Conservation (phyloP, 163 green algal species). For the Chlorella variabilis region DNA sequence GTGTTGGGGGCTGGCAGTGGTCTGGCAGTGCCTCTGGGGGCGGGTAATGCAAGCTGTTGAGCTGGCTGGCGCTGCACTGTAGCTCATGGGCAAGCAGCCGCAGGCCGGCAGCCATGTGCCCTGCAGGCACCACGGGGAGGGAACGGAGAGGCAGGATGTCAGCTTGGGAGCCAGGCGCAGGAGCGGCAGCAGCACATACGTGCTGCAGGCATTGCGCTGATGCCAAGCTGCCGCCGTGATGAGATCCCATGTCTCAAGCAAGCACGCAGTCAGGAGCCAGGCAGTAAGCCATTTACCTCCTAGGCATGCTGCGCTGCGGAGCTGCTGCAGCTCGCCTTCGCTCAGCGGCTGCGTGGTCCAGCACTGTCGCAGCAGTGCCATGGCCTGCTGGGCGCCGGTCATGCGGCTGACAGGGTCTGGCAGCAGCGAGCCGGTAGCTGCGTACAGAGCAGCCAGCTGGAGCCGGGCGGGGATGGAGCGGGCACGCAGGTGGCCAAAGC, state of each 20-base stretch:
- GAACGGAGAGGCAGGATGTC: background rate
- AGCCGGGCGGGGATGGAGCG: conserved; percentile 47
- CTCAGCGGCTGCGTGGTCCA: conserved; percentile 57
- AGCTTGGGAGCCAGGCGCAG: too few relatives aligned
- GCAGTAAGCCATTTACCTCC: conserved; percentile 6
- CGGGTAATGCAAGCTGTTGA: conserved; percentile 43
- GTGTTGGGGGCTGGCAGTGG: too few relatives aligned
- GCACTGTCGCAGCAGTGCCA: conserved; percentile 55
- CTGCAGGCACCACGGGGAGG: background rate
- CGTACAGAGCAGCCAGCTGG: conserved; percentile 70
- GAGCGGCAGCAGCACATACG: too few relatives aligned
- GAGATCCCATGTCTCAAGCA: too few relatives aligned
- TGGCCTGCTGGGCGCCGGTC: conserved; percentile 57
- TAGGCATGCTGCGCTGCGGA: conserved; percentile 24
- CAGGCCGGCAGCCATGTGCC: conserved; percentile 53
- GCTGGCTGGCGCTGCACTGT: conserved; percentile 38
- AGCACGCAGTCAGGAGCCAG: too few relatives aligned
- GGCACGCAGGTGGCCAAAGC: conserved; percentile 55
- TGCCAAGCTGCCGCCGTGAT: too few relatives aligned
- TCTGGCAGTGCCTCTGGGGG: background rate
- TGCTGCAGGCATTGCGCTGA: too few relatives aligned
- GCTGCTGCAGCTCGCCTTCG: conserved; percentile 33
- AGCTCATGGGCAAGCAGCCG: conserved; percentile 47
- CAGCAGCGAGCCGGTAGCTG: conserved; percentile 59
- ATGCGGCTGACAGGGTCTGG: conserved; percentile 51